Percentiles rank a stretch among this genome's conserved stretches.
Conservation (phyloP, 768 basidiomycete genomes). For the Mycena belliarum region DNA sequence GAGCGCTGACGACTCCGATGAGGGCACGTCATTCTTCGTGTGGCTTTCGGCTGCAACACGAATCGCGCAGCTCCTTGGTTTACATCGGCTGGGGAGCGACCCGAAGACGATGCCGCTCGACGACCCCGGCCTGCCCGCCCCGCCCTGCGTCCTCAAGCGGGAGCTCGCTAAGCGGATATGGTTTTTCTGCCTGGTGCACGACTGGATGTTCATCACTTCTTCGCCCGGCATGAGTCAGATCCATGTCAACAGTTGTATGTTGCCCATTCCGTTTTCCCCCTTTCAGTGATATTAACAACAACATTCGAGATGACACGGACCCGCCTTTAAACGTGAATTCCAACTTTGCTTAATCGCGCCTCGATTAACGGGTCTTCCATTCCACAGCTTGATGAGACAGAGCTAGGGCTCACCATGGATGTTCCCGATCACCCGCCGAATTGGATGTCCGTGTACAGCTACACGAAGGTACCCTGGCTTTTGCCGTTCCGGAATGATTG, state of each 20-base stretch:
- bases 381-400: conserved; percentile 10
- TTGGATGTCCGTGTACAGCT: conserved; percentile 6
- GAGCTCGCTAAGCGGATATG: conserved; percentile 6
- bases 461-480: neutral
- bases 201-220: conserved; percentile 5
- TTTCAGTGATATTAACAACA: neutral
- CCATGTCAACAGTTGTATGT: conserved; percentile 6
- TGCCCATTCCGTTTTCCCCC: neutral
- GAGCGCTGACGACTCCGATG: neutral
- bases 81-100: conserved; percentile 9
- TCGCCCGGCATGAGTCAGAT: conserved; percentile 10
- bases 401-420: neutral
- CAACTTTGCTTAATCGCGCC: no score
- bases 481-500: neutral
- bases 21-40: conserved; percentile 8
- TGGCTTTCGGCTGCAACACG: conserved; percentile 4
- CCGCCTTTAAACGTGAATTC: conserved; percentile 1
- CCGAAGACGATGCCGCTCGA: conserved; percentile 4
- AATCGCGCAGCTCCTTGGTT: conserved; percentile 2
- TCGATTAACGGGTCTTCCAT: neutral
- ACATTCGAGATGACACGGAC: conserved; percentile 1
- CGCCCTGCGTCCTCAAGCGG: conserved; percentile 4
- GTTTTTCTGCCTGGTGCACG: conserved; percentile 3
- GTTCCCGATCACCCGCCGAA: conserved; percentile 2
- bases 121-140: conserved; percentile 1